Base-by-base conservation (phyloP, 2,329 filamentous ascomycete species). In the Hysterium pulicare region DNA sequence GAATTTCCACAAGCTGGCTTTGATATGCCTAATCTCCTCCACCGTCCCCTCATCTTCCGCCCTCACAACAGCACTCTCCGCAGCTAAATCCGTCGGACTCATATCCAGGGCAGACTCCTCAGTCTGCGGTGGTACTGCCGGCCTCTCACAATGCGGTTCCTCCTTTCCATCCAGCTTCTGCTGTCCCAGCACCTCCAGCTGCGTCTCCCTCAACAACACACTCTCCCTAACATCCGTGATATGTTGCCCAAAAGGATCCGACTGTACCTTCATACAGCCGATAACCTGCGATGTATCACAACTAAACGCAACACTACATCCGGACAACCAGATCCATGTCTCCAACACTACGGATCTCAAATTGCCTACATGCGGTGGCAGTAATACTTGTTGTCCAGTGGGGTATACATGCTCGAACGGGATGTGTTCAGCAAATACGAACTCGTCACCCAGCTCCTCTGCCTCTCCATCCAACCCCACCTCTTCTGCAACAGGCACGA, bases 121-220 rank as follows among this genome's bases (percentile, higher is more conserved):
- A 31, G 74, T 71, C 28, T 86, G 83, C 64, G 67, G 74, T 30
- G 72, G 75, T 26, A 57, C 71, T 13, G 52, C 62, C 38, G 75
- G 47, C 13, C 62, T 79, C 42, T 62, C 67, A 15, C 71, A 73
- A 50, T 88, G 84, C 59, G 66, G 75, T 19, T 47, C 67, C 21
- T 71, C 69, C 22, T 72, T 87, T 17, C 83, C 84, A 1, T 70
- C 69, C 39, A 73, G 77, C 59, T 87, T 90, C 61, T 89, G 85
- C 71, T 90, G 86, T 58, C 66, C 75, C 3, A 47, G 66, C 21
- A 66, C 61, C 15, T 69, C 73, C 5, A 72, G 59, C 2, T 90
- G 86, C 66, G 69, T 80, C 31, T 55, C 74, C 1, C 74, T 90
- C 35, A 70, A 71, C 55, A 64, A 63, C 34, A 83, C 83, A 9